Evolutionary conservation across 805 yeast species (phyloP), one percentile per base, ranked within the genome.

Genomic region (Zygotorulaspora chibaensis): DNA sequence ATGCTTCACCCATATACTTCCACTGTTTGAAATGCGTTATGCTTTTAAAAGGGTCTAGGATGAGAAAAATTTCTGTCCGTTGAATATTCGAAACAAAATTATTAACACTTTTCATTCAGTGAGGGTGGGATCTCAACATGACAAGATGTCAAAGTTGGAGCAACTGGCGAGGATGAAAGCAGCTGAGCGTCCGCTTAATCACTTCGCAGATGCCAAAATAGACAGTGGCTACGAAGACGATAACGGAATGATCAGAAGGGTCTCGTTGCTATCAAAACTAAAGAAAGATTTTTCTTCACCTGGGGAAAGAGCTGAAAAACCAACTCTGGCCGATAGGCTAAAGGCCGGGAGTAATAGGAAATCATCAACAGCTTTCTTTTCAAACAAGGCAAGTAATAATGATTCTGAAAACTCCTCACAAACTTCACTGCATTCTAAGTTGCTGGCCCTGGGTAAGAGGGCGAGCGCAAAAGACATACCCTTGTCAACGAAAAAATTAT

Each of bases 61-160:
- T 29, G 29, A 38, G 38, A 18, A 36, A 31, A 25, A 29, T 6
- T 27, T 39, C 37, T 30, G 29, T 35, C 39, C 13, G 30, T 25
- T 37, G 30, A 20, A 23, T 13, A 37, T 37, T n/a, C 15, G n/a
- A 31, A 13, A 31, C 36, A 33, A 38, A 27, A 17, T 43, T 48
- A 48, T 48, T 48, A 48, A 48, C 52, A 40, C 35, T 15, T 33
- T 42, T 42, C 42, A 42, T 43, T 29, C 40, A 48, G 49, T 45
- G 48, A 38, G 38, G 38, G 18, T 39, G 39, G 47, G 46, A 30
- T 29, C 40, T 26, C 48, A 43, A 23, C 28, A 37, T 12, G 43
- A 40, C 23, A 46, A 48, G 16, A 42, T 50, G 46, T 50, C 54
- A n/a, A 50, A 45, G 26, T 39, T 52, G 35, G 56, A 51, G 13